Conservation (phyloP, 495 filamentous ascomycete genomes). For the Aspergillus ellipticus region DNA sequence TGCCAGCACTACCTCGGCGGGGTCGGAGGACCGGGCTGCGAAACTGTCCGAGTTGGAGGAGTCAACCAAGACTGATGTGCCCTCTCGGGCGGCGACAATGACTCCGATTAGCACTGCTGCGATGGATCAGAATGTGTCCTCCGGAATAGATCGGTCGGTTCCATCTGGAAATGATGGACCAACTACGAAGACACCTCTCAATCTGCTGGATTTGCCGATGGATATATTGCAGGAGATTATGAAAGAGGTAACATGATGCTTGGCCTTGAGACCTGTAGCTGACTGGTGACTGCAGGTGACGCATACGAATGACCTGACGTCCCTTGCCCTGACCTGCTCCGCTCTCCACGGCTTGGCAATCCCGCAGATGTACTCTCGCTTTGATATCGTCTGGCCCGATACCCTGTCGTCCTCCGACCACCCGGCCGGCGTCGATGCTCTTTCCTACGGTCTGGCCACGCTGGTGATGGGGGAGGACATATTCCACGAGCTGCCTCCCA, state of each 20-base stretch:
- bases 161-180: neutral
- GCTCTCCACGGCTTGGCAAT: constrained; percentile 77
- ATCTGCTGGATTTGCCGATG: constrained; percentile 76
- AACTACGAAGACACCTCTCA: constrained; percentile 33
- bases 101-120: no score
- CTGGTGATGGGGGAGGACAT: constrained; percentile 76
- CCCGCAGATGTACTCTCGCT: constrained; percentile 85
- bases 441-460: constrained; percentile 86
- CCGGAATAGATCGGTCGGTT: neutral
- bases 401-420: constrained; percentile 58
- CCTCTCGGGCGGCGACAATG: constrained; percentile 2
- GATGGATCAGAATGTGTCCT: neutral
- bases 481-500: constrained; percentile 45
- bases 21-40: constrained; percentile 23
- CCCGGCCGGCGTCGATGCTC: constrained; percentile 77
- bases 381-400: constrained; percentile 95
- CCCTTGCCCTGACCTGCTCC: constrained; percentile 78
- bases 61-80: constrained; percentile 4
- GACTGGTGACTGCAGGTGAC: constrained; percentile 68
- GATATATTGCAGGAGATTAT: constrained; percentile 86
- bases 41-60: constrained; percentile 23
- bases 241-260: constrained; percentile 63
- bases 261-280: no score
- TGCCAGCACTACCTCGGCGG: constrained; percentile 28
- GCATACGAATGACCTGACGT: constrained; percentile 82